Conservation (phyloP, 1,139 yeast genomes). For the Geotrichum siamense region DNA sequence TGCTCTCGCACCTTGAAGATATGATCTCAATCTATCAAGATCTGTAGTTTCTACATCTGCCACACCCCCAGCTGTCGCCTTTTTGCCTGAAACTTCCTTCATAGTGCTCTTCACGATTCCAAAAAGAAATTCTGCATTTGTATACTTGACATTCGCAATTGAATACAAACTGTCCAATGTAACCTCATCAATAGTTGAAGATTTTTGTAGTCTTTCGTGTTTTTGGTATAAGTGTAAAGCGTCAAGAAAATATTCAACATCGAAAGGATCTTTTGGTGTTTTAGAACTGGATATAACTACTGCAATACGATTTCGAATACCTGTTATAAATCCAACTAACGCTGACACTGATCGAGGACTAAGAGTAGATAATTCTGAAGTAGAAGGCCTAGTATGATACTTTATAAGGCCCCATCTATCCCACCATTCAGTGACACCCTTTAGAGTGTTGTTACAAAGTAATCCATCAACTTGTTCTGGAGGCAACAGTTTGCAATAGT, state of each 20-base stretch:
- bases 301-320: slow-evolving; percentile 59
- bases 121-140: slow-evolving; percentile 45
- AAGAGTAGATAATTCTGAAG: slow-evolving; percentile 41
- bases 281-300: slow-evolving; percentile 58
- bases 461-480: slow-evolving; percentile 76
- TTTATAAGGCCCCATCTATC: slow-evolving; percentile 58
- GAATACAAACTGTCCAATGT: slow-evolving; percentile 56
- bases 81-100: slow-evolving; percentile 52
- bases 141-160: slow-evolving; percentile 45
- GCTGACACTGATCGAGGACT: slow-evolving; percentile 65
- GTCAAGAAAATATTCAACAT: slow-evolving; percentile 54
- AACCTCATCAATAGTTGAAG: slow-evolving; percentile 53
- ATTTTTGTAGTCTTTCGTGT: slow-evolving; percentile 51
- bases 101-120: slow-evolving; percentile 68
- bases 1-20: slow-evolving; percentile 43
- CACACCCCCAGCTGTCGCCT: slow-evolving; percentile 36
- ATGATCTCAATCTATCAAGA: slow-evolving; percentile 40
- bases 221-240: slow-evolving; percentile 64
- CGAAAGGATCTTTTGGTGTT: slow-evolving; percentile 83
- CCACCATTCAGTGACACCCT: slow-evolving; percentile 81
- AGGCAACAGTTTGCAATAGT: slow-evolving; percentile 67
- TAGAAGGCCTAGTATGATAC: slow-evolving; percentile 42
- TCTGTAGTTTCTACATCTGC: slow-evolving; percentile 48
- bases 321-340: slow-evolving; percentile 57
- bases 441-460: slow-evolving; percentile 67